These are phyloP conservation scores for Hydnomerulius pinastri DNA, from an alignment of 768 basidiomycete genomes.

Conservation along the genomic window DNA sequence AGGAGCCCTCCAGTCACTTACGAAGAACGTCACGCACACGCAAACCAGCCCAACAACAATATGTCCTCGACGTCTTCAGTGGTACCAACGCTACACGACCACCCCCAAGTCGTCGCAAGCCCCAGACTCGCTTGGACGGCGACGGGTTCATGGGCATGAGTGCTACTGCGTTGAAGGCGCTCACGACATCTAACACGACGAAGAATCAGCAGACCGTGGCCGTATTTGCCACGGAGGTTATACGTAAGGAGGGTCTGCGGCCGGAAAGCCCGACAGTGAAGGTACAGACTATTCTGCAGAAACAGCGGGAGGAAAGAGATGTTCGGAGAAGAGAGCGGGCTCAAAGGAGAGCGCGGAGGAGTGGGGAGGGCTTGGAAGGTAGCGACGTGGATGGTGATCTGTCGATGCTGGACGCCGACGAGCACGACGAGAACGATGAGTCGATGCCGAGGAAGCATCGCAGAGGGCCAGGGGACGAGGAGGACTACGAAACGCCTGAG, in stretches of 20 bases:
- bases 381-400: slow-evolving; percentile 27
- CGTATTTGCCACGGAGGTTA: slow-evolving; percentile 66
- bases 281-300: slow-evolving; percentile 65
- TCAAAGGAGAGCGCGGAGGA: slow-evolving; percentile 54
- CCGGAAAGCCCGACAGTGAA: slow-evolving; percentile 83
- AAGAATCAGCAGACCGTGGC: slow-evolving; percentile 69
- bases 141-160: slow-evolving; percentile 66
- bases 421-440: slow-evolving; percentile 28
- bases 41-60: slow-evolving; percentile 38
- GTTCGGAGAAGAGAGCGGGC: slow-evolving; percentile 59
- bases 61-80: slow-evolving; percentile 42
- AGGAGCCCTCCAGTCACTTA: slow-evolving; percentile 14
- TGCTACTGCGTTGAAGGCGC: slow-evolving; percentile 62
- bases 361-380: slow-evolving; percentile 31
- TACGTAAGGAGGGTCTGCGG: slow-evolving; percentile 66
- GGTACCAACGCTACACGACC: slow-evolving; percentile 28
- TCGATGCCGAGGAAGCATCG: slow-evolving; percentile 42
- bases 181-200: slow-evolving; percentile 72
- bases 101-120: slow-evolving; percentile 47
- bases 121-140: slow-evolving; percentile 34
- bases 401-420: slow-evolving; percentile 4
- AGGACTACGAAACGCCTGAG: slow-evolving; percentile 73
- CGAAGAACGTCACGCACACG: slow-evolving; percentile 57
- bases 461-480: slow-evolving; percentile 78
- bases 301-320: slow-evolving; percentile 63